These are phyloP conservation scores for Mycena floridula DNA, from an alignment of 768 basidiomycete genomes.

Conservation along the genomic window DNA sequence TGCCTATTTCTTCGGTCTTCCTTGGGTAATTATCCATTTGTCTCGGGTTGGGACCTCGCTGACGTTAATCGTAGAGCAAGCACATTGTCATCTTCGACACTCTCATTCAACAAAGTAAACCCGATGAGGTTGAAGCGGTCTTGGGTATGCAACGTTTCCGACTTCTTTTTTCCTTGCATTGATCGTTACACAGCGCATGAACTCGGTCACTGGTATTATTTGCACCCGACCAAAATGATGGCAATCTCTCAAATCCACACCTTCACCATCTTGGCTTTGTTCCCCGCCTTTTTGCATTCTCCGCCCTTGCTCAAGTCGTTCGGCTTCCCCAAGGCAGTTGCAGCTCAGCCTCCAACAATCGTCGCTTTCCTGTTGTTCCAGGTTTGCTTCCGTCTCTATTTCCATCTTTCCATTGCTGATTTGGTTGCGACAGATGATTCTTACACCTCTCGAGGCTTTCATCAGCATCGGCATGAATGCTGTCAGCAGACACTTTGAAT, in stretches of 20 bases:
- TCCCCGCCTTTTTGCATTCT: conserved; percentile 85
- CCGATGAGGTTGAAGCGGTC: conserved; percentile 96
- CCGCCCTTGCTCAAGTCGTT: conserved; percentile 76
- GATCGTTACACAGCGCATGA: conserved; percentile 62
- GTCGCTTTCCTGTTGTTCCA: conserved; percentile 87
- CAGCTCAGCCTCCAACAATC: conserved; percentile 69
- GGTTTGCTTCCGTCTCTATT: conserved; percentile 20
- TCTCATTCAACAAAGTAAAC: conserved; percentile 83
- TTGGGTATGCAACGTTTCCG: conserved; percentile 37
- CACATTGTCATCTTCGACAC: conserved; percentile 98
- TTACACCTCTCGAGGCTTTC: conserved; percentile 74
- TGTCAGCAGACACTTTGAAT: conserved; percentile 83
- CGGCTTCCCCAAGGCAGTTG: conserved; percentile 64
- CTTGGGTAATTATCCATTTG: conserved; percentile 52
- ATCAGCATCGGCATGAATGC: conserved; percentile 74
- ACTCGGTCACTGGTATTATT: conserved; percentile 92
- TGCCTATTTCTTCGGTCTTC: conserved; percentile 98
- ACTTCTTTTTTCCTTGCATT: conserved; percentile 1
- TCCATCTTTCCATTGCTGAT: neutral
- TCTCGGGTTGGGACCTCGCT: neutral
- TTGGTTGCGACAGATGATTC: conserved; percentile 58
- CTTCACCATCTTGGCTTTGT: conserved; percentile 78
- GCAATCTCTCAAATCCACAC: conserved; percentile 83
- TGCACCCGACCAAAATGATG: conserved; percentile 88
- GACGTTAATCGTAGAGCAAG: conserved; percentile 51